Evolutionary conservation across 2,329 filamentous ascomycete species (phyloP).

Genomic region (Alternaria metachromatica): DNA sequence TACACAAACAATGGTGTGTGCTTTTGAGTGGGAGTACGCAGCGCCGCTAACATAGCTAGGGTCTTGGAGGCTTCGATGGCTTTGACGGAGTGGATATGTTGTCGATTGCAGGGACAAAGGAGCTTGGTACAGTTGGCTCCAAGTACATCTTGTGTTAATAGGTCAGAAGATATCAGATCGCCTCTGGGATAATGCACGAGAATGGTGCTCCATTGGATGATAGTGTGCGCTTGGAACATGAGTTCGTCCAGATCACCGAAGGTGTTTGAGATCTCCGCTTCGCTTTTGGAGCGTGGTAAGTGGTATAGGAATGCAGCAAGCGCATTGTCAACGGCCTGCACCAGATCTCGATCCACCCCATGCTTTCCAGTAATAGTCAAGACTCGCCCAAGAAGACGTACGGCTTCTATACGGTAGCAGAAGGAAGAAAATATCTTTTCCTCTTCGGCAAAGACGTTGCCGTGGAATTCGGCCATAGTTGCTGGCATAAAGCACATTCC

Average conservation of each 20-base stretch:
- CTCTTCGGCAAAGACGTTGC: slow-evolving; percentile 72
- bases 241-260: slow-evolving; percentile 79
- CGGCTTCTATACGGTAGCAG: slow-evolving; percentile 79
- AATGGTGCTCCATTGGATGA: slow-evolving; percentile 54
- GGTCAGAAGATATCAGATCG: slow-evolving; percentile 12
- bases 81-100: slow-evolving; percentile 69
- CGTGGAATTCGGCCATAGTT: slow-evolving; percentile 75
- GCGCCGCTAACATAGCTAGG: slow-evolving; percentile 73
- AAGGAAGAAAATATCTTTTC: slow-evolving; percentile 78
- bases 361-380: slow-evolving; percentile 55
- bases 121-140: slow-evolving; percentile 17
- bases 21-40: slow-evolving; percentile 65
- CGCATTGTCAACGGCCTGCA: slow-evolving; percentile 64
- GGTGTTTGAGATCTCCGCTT: slow-evolving; percentile 70
- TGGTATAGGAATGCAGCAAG: slow-evolving; percentile 78
- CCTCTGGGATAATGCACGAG: slow-evolving; percentile 25
- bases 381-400: slow-evolving; percentile 75
- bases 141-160: slow-evolving; percentile 15
- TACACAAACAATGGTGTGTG: slow-evolving; percentile 59
- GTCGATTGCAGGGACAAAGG: slow-evolving; percentile 22
- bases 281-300: slow-evolving; percentile 67
- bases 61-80: slow-evolving; percentile 77
- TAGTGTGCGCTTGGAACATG: slow-evolving; percentile 86
- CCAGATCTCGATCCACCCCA: slow-evolving; percentile 40
- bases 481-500: slow-evolving; percentile 18